Base-by-base conservation (phyloP, 2,329 filamentous ascomycete genomes). In the Tricladium varicosporioides region DNA sequence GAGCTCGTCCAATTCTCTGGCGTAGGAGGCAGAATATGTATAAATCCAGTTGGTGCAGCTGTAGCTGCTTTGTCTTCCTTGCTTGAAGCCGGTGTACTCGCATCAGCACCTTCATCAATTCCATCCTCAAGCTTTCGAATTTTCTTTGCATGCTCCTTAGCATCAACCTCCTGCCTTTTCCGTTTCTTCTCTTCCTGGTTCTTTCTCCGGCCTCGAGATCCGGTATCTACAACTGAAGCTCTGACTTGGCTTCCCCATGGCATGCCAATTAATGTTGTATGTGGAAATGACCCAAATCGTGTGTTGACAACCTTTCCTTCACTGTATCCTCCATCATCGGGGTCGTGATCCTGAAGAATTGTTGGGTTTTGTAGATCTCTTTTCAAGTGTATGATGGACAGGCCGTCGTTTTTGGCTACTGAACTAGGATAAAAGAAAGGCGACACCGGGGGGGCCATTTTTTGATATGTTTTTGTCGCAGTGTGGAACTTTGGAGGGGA, bases 181-280 rank as follows among this genome's bases (percentile, higher is more conserved):
- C 74, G 69, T 62, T 75, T 76, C 60, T 71, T 72, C 50, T 75
- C 73, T 72, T 86, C 87, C 51, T 86, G 76, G 70, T 86, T 86
- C 54, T 82, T 78, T 72, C 87, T 88, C 51, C 88, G 82, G 33
- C 91, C 91, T 65, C 92, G 80, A n/a, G 91, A 94, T 11, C 92
- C 92, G 0, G 92, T 97, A 68, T 97, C 91, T 56, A 97, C 92
- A 32, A 87, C 84, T 1, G 92, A 96, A 7, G 94, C 94, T 48
- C 91, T 82, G 18, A 97, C 86, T 71, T 97, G 94, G 5, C 89
- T 91, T 27, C 94, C 94, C 93, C 93, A 97, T 44, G 90, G 88
- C 53, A 92, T 78, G 5, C 84, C 80, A 54, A 96, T 81, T 47
- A 93, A 75, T 0, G 89, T 92, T 10, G 83, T 88, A 70, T 93